phyloP scores from a whole-genome alignment of 257 asterid genomes.

The Jacaranda copaia region DNA sequence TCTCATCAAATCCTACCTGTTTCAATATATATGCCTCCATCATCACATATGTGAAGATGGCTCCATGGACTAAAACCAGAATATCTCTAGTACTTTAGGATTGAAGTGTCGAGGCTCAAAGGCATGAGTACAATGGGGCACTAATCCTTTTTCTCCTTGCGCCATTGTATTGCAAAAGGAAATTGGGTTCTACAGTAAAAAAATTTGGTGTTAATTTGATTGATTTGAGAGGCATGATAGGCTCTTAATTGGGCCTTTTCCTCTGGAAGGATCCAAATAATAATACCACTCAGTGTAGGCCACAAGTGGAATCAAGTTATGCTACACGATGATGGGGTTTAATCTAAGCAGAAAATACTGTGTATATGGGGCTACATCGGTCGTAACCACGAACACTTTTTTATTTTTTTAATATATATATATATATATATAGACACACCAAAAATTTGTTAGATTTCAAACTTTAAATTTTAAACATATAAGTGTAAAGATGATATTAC shows the following conservation, averaged over 20 bases:
- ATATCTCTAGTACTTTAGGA: background rate
- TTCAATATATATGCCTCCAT: background rate
- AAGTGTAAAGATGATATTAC: too few species aligned
- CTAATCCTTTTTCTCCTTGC: background rate
- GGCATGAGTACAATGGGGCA: background rate
- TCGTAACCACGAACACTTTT: too few species aligned
- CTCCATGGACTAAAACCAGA: too few species aligned
- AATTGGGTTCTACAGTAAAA: background rate
- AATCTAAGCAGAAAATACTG: too few species aligned
- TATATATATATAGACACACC: too few species aligned
- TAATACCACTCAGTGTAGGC: background rate
- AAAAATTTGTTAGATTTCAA: too few species aligned
- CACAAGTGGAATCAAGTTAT: background rate
- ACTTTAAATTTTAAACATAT: too few species aligned
- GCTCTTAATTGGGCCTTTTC: background rate
- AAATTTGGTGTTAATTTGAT: background rate
- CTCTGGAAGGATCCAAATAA: background rate
- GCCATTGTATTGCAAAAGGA: background rate
- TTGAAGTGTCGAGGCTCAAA: background rate
- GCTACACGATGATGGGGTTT: too few species aligned
- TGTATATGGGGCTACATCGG: too few species aligned
- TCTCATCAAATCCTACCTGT: background rate
- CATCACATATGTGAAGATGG: too few species aligned
- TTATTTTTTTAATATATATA: too few species aligned
- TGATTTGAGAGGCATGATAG: background rate